phyloP scores from a whole-genome alignment of 148 eudicot genomes.

The Arbutus unedo region DNA sequence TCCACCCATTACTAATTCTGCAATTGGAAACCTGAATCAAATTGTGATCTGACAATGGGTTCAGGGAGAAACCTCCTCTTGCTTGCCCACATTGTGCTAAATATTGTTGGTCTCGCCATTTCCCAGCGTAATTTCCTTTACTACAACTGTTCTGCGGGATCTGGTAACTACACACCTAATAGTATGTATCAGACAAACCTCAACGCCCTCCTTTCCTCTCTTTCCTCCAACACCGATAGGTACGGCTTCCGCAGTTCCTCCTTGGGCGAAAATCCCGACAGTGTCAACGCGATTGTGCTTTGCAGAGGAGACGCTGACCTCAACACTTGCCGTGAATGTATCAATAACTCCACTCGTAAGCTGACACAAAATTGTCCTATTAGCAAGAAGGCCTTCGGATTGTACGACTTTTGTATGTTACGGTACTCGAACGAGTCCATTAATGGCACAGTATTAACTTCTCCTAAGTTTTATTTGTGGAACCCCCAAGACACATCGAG shows the following conservation, averaged over 20 bases:
- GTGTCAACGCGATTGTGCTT: not conserved
- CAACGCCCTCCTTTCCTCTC: conserved; percentile 31
- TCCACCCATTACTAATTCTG: too few relatives aligned
- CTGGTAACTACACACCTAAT: conserved; percentile 23
- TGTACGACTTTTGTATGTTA: conserved; percentile 28
- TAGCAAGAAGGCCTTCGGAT: conserved; percentile 13
- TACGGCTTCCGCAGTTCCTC: conserved; percentile 36
- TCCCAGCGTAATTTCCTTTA: not conserved
- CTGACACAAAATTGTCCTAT: not conserved
- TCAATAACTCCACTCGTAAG: not conserved
- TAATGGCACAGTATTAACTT: not conserved
- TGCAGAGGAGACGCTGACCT: not conserved
- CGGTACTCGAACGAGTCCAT: conserved; percentile 23
- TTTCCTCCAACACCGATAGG: conserved; percentile 28
- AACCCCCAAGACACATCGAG: not conserved
- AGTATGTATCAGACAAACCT: conserved; percentile 37
- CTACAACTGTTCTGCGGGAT: not conserved
- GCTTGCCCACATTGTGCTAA: not conserved
- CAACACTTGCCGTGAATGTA: not conserved
- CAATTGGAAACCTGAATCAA: too few relatives aligned
- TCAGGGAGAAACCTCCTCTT: not conserved
- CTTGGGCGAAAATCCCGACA: not conserved
- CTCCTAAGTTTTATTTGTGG: not conserved
- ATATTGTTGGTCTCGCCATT: not conserved
- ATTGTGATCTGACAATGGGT: not conserved